A percentile compares a stretch with the other conserved stretches of the same genome.
phyloP scores from a whole-genome alignment of 257 asterid species.

The Nicotiana tomentosiformis region DNA sequence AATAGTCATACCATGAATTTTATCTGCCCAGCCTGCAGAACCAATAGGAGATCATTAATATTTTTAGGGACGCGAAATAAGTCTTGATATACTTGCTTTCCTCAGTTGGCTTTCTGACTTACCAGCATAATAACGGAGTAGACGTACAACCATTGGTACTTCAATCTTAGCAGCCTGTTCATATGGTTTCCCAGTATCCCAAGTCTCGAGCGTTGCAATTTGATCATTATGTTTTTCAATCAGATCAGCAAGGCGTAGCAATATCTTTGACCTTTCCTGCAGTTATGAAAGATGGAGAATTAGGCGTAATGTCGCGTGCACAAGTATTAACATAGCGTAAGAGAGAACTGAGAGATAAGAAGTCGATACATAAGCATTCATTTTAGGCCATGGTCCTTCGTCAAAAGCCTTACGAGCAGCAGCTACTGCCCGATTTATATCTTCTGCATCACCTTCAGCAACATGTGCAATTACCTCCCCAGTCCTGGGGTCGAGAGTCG shows the following conservation, averaged over 20 bases:
- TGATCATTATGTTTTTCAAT: conserved; percentile 86
- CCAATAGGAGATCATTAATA: neutral
- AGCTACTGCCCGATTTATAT: conserved; percentile 75
- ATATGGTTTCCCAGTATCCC: conserved; percentile 86
- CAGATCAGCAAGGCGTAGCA: conserved; percentile 80
- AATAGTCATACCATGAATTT: conserved; percentile 87
- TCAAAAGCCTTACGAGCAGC: conserved; percentile 95
- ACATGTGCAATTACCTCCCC: conserved; percentile 85
- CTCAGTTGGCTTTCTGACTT: conserved; percentile 13
- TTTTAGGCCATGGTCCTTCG: conserved; percentile 94
- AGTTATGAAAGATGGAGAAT: neutral
- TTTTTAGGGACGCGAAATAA: neutral
- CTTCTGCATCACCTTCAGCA: conserved; percentile 92
- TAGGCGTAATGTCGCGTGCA: neutral
- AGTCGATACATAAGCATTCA: conserved; percentile 76
- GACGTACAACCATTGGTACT: conserved; percentile 74
- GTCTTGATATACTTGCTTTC: neutral
- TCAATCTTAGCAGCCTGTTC: conserved; percentile 67
- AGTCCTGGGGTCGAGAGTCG: conserved; percentile 83
- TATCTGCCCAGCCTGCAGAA: conserved; percentile 91
- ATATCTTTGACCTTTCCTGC: conserved; percentile 78
- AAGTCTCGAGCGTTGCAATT: conserved; percentile 83
- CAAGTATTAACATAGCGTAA: neutral
- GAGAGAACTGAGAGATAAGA: neutral
- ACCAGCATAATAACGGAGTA: conserved; percentile 88